A percentile compares a stretch with the other conserved stretches of the same genome.
phyloP scores from a whole-genome alignment of 805 yeast genomes.

The Metschnikowia proteae region DNA sequence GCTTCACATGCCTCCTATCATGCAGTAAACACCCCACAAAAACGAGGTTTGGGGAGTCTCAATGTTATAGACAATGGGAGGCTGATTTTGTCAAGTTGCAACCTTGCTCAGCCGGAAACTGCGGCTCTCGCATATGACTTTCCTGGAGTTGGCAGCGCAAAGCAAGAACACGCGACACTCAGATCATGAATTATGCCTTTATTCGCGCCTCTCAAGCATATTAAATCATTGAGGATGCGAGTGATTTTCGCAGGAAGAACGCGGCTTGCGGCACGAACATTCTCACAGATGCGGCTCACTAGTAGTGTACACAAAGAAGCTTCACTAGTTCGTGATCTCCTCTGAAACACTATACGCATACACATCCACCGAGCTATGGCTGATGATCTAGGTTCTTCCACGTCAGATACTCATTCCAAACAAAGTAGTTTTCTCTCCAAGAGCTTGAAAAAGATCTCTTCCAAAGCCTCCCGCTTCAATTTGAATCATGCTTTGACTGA shows the following conservation, averaged over 20 bases:
- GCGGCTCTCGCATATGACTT: too few relatives aligned
- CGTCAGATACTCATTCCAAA: neutral
- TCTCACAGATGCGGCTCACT: conserved; percentile 1
- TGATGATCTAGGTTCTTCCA: conserved; percentile 5
- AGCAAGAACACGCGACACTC: too few relatives aligned
- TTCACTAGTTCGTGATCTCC: neutral
- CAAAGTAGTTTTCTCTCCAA: conserved; percentile 21
- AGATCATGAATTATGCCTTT: too few relatives aligned
- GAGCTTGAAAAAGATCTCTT: conserved; percentile 28
- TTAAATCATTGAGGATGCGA: neutral
- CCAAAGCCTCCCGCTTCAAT: conserved; percentile 27
- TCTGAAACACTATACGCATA: neutral
- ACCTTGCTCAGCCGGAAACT: too few relatives aligned
- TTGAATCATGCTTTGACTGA: conserved; percentile 9
- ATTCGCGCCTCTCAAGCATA: neutral
- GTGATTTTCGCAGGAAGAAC: conserved; percentile 1
- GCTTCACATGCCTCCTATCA: too few relatives aligned
- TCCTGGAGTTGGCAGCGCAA: too few relatives aligned
- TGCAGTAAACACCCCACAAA: too few relatives aligned
- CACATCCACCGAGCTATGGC: conserved; percentile 3
- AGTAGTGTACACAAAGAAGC: conserved; percentile 1
- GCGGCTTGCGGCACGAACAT: neutral
- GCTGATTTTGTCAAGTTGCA: too few relatives aligned
- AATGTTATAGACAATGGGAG: too few relatives aligned
- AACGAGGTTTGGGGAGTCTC: too few relatives aligned